These are phyloP conservation scores for Sphenostylis stenocarpa DNA, from an alignment of 306 rosid genomes.

Conservation along the genomic window DNA sequence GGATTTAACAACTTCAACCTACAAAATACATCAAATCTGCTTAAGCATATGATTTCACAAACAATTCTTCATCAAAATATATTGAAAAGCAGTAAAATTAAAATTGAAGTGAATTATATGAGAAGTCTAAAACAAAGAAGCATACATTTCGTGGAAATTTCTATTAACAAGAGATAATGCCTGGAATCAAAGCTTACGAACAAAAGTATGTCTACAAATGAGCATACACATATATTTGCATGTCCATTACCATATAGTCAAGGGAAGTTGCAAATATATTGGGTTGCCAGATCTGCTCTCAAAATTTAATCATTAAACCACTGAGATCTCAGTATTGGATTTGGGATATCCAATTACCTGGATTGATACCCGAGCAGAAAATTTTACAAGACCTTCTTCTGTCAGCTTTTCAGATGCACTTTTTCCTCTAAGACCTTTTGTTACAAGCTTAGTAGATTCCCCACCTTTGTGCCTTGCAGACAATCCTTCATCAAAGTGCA, in stretches of 20 bases:
- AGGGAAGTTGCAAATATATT: constrained; percentile 1
- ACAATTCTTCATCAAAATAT: background rate
- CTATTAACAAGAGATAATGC: constrained; percentile 2
- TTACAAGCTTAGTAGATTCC: constrained; percentile 80
- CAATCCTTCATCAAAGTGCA: constrained; percentile 93
- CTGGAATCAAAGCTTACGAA: constrained; percentile 5
- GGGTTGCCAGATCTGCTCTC: background rate
- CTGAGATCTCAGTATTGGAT: constrained; percentile 1
- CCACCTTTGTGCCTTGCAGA: constrained; percentile 87
- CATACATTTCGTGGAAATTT: background rate
- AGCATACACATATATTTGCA: background rate
- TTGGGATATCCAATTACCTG: constrained; percentile 64
- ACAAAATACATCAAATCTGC: constrained; percentile 33
- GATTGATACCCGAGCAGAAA: constrained; percentile 82
- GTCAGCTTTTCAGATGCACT: constrained; percentile 83
- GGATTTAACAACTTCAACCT: constrained; percentile 94
- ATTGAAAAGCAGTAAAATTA: constrained; percentile 17
- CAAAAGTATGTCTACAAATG: background rate
- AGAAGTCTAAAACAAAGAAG: constrained; percentile 16
- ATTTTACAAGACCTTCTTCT: constrained; percentile 94
- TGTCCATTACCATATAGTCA: constrained; percentile 2
- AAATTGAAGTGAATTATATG: background rate
- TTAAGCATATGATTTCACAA: constrained; percentile 27
- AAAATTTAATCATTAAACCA: constrained; percentile 14
- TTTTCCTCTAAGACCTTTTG: constrained; percentile 78